phyloP scores from a whole-genome alignment of 106 monocot species.

The Acorus calamus region DNA sequence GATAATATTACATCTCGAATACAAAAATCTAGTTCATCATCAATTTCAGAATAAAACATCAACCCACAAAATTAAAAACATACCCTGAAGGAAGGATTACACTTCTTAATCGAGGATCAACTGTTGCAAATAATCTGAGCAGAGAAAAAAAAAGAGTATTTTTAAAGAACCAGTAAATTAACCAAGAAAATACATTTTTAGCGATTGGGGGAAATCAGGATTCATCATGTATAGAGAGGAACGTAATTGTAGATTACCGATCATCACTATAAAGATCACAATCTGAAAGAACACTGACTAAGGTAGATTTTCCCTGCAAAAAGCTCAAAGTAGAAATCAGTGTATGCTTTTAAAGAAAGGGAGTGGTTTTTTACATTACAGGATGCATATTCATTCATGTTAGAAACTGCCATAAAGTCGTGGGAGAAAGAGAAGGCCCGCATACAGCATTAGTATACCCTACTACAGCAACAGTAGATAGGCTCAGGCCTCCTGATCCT shows the following conservation, averaged over 20 bases:
- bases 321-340: background rate
- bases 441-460: conserved; percentile 99
- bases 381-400: background rate
- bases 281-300: conserved; percentile 86
- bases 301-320: conserved; percentile 85
- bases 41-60: background rate
- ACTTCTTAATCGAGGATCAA: conserved; percentile 94
- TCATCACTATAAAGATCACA: conserved; percentile 80
- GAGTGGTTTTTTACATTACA: background rate
- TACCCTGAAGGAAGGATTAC: conserved; percentile 98
- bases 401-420: background rate
- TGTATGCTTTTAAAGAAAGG: background rate
- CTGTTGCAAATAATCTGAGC: conserved; percentile 88
- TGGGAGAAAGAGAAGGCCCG: background rate
- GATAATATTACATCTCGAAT: background rate
- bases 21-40: background rate
- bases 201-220: no score
- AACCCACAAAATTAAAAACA: background rate
- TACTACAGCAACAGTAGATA: conserved; percentile 89
- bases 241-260: conserved; percentile 24
- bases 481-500: conserved; percentile 44
- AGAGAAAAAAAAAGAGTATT: conserved; percentile 1
- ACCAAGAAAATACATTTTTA: background rate
- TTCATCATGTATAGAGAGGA: background rate
- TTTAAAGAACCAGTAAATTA: background rate